These are phyloP conservation scores for Mycena olivaceomarginata DNA, from an alignment of 768 basidiomycete genomes.

Conservation along the genomic window DNA sequence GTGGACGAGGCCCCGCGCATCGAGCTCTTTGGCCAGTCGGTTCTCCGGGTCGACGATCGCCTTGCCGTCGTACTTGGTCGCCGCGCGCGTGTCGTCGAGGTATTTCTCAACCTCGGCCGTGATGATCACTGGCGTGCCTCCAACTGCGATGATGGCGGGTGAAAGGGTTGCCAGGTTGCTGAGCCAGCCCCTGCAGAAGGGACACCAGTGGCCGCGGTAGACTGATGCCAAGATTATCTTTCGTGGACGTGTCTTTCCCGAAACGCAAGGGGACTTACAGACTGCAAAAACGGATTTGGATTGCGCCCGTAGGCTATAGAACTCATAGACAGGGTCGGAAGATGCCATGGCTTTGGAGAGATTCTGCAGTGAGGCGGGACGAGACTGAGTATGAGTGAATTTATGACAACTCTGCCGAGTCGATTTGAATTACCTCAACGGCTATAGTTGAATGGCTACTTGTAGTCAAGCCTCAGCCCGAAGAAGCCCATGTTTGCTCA, in stretches of 20 bases:
- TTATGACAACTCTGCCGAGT: slow-evolving; percentile 21
- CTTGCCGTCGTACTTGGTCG: no score
- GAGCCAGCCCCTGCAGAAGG: slow-evolving; percentile 23
- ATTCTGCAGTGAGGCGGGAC: slow-evolving; percentile 18
- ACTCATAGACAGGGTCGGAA: slow-evolving; percentile 18
- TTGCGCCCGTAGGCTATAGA: slow-evolving; percentile 20
- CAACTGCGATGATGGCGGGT: slow-evolving; percentile 24
- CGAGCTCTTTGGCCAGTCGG: no score
- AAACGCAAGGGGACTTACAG: slow-evolving; percentile 22
- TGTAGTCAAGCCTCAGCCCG: slow-evolving; percentile 2
- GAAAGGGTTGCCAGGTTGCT: slow-evolving; percentile 23
- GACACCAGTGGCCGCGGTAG: slow-evolving; percentile 27
- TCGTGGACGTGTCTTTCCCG: slow-evolving; percentile 23
- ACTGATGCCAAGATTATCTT: slow-evolving; percentile 26
- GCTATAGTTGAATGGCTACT: slow-evolving; percentile 7
- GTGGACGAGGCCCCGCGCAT: no score
- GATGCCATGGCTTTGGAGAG: slow-evolving; percentile 22
- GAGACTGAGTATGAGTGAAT: slow-evolving; percentile 23
- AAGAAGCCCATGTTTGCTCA: no score
- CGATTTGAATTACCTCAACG: slow-evolving; percentile 22
- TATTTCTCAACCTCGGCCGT: no score
- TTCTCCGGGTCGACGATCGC: no score
- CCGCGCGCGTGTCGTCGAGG: no score
- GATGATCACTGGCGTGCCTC: slow-evolving; percentile 28
- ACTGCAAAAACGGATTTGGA: slow-evolving; percentile 27